These are phyloP conservation scores for Epithele typhae DNA, from an alignment of 768 basidiomycete genomes.

Conservation along the genomic window DNA sequence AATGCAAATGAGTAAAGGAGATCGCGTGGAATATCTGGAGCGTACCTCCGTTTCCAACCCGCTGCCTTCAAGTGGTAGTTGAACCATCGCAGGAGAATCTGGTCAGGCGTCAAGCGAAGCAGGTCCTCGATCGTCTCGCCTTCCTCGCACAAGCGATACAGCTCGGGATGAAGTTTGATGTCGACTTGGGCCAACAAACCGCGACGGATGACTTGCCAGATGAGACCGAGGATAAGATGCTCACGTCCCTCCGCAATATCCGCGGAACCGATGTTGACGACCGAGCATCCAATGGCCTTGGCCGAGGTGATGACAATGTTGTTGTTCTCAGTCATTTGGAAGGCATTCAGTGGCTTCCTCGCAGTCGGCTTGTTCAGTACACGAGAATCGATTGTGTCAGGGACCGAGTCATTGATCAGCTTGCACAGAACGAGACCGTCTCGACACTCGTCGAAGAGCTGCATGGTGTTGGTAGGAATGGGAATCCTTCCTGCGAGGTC, in stretches of 20 bases:
- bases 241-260: constrained; percentile 93
- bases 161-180: constrained; percentile 96
- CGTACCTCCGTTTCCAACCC: constrained; percentile 80
- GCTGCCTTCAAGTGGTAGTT: constrained; percentile 98
- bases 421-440: constrained; percentile 97
- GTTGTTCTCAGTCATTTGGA: constrained; percentile 99
- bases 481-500: constrained; percentile 82
- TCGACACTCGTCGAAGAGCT: constrained; percentile 94
- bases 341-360: constrained; percentile 88
- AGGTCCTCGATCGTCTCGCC: constrained; percentile 97
- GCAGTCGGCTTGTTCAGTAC: constrained; percentile 87
- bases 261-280: constrained; percentile 95
- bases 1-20: neutral
- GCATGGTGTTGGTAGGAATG: constrained; percentile 96
- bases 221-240: constrained; percentile 94
- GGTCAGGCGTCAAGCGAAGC: constrained; percentile 89
- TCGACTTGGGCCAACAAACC: constrained; percentile 93
- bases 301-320: constrained; percentile 98
- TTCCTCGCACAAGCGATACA: constrained; percentile 94
- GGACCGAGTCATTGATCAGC: constrained; percentile 98
- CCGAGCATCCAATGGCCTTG: constrained; percentile 97
- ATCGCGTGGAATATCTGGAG: too few species aligned
- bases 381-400: constrained; percentile 98
- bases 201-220: constrained; percentile 97
- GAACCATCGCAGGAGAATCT: constrained; percentile 98